Percentiles rank a stretch among this genome's conserved stretches.
Evolutionary conservation across 345 rosid genomes (phyloP).

Genomic region (Aegle marmelos): DNA sequence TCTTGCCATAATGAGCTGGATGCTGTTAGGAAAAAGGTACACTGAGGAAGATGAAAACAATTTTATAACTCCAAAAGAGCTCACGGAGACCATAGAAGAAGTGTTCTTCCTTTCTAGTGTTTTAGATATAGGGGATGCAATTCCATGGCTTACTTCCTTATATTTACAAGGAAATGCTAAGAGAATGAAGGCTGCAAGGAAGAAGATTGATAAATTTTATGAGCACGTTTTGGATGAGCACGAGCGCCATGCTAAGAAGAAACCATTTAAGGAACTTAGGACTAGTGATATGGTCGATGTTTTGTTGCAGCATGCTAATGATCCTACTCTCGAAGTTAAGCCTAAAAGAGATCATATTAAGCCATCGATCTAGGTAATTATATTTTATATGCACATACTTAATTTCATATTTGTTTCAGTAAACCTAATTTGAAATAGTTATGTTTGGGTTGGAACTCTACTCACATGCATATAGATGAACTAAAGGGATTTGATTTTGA

Average conservation of each 20-base stretch:
- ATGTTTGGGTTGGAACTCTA: too few species aligned
- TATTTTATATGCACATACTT: too few species aligned
- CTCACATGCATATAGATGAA: too few species aligned
- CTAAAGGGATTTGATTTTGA: too few species aligned
- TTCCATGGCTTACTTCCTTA: slow-evolving; percentile 9
- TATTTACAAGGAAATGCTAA: slow-evolving; percentile 20
- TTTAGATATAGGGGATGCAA: too few species aligned
- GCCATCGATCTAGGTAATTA: slow-evolving; percentile 10
- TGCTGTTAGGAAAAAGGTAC: slow-evolving; percentile 56
- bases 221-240: slow-evolving; percentile 11
- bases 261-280: neutral
- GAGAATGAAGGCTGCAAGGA: slow-evolving; percentile 24
- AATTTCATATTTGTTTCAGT: too few species aligned
- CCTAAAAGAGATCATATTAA: slow-evolving; percentile 16
- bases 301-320: slow-evolving; percentile 14
- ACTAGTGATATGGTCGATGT: slow-evolving; percentile 25
- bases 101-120: slow-evolving; percentile 21
- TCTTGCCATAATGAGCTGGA: slow-evolving; percentile 49
- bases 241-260: slow-evolving; percentile 12
- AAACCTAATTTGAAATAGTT: too few species aligned
- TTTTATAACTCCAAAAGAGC: slow-evolving; percentile 45
- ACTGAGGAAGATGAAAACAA: slow-evolving; percentile 17
- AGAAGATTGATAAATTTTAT: slow-evolving; percentile 14
- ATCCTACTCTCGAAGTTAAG: slow-evolving; percentile 20
- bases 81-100: slow-evolving; percentile 59